Evolutionary conservation across 768 basidiomycete species (phyloP).

Genomic region (Auriscalpium vulgare): DNA sequence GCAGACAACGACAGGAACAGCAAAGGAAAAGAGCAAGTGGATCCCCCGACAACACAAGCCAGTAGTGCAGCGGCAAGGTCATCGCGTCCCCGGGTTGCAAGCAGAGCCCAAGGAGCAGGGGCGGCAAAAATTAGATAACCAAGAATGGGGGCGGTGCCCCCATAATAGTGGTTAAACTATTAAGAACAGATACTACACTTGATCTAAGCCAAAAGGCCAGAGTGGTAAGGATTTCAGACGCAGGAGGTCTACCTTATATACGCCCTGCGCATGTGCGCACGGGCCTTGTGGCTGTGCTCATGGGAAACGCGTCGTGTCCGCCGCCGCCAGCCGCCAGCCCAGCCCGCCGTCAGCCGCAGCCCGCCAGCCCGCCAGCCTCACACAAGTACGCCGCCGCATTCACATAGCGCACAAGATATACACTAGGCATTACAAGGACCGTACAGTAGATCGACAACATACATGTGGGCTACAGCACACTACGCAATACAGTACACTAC

Average conservation of each 20-base stretch:
- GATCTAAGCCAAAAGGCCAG: slow-evolving; percentile 96
- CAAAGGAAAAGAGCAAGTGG: not conserved
- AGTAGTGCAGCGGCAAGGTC: slow-evolving; percentile 15
- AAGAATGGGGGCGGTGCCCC: slow-evolving; percentile 26
- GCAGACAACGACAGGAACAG: no score
- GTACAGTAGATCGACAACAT: not conserved
- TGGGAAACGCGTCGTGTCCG: no score
- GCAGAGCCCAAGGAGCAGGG: slow-evolving; percentile 20
- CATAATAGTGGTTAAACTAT: slow-evolving; percentile 53
- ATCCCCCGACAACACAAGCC: slow-evolving; percentile 16
- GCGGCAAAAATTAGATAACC: slow-evolving; percentile 28
- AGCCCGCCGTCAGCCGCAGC: no score
- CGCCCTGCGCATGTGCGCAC: not conserved
- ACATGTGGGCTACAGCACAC: not conserved
- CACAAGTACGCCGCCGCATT: no score
- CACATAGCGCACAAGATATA: no score
- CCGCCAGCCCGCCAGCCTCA: no score
- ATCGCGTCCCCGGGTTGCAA: slow-evolving; percentile 15
- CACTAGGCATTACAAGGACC: no score
- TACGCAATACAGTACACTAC: no score
- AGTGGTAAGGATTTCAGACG: slow-evolving; percentile 49
- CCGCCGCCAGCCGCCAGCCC: no score
- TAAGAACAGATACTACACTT: slow-evolving; percentile 98
- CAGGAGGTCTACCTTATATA: not conserved
- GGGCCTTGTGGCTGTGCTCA: no score